Percentiles rank a stretch among this genome's conserved stretches.
These are phyloP conservation scores for Periconia sp. DNA, from an alignment of 2,329 filamentous ascomycete species.

Conservation along the genomic window DNA sequence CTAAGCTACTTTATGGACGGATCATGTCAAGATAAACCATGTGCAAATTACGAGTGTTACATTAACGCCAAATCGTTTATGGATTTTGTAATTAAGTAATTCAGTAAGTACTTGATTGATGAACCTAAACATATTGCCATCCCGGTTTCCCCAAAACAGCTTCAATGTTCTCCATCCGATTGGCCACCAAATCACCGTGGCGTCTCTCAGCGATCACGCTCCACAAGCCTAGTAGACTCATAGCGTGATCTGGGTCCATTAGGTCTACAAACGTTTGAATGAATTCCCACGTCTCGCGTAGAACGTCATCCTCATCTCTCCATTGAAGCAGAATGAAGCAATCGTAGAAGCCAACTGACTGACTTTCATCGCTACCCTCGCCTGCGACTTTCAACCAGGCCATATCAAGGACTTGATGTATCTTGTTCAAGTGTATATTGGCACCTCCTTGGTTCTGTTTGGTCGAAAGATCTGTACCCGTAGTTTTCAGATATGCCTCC, in stretches of 20 bases:
- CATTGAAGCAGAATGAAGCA: background rate
- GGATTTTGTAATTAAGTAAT: background rate
- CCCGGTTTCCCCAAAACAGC: background rate
- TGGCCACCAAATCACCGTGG: background rate
- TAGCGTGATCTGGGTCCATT: background rate
- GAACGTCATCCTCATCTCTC: background rate
- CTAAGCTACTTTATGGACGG: too few relatives aligned
- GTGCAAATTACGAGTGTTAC: too few relatives aligned
- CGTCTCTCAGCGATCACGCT: background rate
- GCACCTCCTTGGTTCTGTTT: background rate
- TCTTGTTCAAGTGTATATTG: background rate
- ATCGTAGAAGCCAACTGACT: background rate
- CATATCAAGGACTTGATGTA: background rate
- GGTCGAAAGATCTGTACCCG: background rate
- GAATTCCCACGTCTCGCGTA: background rate
- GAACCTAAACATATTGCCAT: background rate
- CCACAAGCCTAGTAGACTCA: background rate
- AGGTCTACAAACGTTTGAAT: background rate
- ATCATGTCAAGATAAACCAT: too few relatives aligned
- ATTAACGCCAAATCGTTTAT: background rate
- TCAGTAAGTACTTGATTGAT: too few relatives aligned
- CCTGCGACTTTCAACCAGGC: background rate
- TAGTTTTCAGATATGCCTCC: background rate
- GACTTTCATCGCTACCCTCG: background rate
- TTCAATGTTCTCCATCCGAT: background rate